Percentiles rank a stretch among this genome's conserved stretches.
phyloP scores from a whole-genome alignment of 2,329 filamentous ascomycete genomes.

The Triangularia setosa region DNA sequence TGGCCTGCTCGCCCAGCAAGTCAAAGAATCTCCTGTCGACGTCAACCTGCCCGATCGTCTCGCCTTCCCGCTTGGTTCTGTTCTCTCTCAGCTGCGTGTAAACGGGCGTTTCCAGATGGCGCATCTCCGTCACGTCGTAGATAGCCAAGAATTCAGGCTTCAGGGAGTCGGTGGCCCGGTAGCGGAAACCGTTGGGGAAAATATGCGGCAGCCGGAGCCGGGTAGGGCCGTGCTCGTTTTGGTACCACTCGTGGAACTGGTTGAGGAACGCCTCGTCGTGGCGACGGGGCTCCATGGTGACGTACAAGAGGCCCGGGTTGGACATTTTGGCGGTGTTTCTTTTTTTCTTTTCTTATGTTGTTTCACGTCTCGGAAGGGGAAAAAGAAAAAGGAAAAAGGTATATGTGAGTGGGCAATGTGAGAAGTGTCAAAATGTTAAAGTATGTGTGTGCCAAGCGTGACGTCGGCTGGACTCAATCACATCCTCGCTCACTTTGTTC shows the following conservation, averaged over 20 bases:
- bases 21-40: slow-evolving; percentile 72
- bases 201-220: slow-evolving; percentile 73
- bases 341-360: neutral
- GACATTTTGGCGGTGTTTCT: slow-evolving; percentile 11
- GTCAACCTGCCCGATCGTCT: slow-evolving; percentile 53
- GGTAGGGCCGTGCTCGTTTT: slow-evolving; percentile 84
- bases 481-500: neutral
- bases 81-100: slow-evolving; percentile 64
- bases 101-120: slow-evolving; percentile 62
- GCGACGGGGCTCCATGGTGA: slow-evolving; percentile 74
- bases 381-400: neutral
- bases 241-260: slow-evolving; percentile 90
- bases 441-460: neutral
- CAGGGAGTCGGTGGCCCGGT: slow-evolving; percentile 60
- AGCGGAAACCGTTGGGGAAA: slow-evolving; percentile 73
- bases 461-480: neutral
- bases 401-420: neutral
- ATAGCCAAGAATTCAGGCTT: slow-evolving; percentile 70
- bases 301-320: slow-evolving; percentile 69
- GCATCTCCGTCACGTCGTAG: slow-evolving; percentile 77
- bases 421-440: neutral
- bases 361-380: neutral
- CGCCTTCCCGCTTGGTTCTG: slow-evolving; percentile 50
- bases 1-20: slow-evolving; percentile 53
- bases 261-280: slow-evolving; percentile 50